These are phyloP conservation scores for Ambrosia hybrid DNA, from an alignment of 140 eudicot genomes.

Conservation along the genomic window DNA sequence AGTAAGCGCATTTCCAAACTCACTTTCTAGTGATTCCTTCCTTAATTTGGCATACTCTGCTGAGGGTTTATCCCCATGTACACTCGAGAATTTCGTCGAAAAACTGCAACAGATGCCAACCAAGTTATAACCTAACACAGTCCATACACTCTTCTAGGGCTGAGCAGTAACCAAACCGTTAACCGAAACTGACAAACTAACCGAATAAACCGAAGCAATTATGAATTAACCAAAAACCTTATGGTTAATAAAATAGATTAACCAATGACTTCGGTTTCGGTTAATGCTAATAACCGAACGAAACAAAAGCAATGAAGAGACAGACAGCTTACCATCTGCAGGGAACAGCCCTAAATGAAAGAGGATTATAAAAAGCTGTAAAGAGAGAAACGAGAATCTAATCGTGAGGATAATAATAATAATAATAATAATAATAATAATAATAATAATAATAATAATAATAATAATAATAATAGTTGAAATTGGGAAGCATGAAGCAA, in stretches of 20 bases:
- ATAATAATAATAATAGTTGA: no score
- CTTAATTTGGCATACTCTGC: conserved; percentile 89
- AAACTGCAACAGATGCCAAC: conserved; percentile 46
- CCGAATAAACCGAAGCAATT: no score
- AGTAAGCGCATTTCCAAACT: conserved; percentile 76
- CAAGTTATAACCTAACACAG: background rate
- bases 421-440: no score
- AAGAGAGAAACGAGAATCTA: background rate
- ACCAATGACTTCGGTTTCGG: no score
- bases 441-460: no score
- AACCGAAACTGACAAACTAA: no score
- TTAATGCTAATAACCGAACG: no score
- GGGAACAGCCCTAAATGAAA: conserved; percentile 26
- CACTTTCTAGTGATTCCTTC: conserved; percentile 86
- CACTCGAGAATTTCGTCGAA: conserved; percentile 72
- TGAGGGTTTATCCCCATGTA: conserved; percentile 91
- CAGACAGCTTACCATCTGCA: conserved; percentile 33
- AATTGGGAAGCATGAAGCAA: background rate
- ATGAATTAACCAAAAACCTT: no score
- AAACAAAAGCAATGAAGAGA: conserved; percentile 7
- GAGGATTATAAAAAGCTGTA: conserved; percentile 34
- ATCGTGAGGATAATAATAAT: no score
- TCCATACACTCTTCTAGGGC: background rate
- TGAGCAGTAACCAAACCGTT: no score
- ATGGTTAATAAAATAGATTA: no score